phyloP scores from a whole-genome alignment of 2,329 filamentous ascomycete genomes.

The Ophiostoma tasmaniense region DNA sequence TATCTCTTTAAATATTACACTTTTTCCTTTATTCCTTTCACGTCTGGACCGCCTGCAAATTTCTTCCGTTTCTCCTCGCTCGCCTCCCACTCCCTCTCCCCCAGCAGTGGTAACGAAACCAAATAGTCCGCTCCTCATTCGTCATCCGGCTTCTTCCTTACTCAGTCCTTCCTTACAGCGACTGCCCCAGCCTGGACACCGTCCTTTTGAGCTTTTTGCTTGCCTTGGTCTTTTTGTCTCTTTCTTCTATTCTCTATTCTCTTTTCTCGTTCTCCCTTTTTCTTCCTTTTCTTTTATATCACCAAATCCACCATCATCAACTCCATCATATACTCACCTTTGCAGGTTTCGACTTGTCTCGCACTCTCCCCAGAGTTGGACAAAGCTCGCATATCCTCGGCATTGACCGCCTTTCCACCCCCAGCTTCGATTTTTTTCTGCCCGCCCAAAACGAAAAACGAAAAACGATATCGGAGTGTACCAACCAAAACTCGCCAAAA shows the following conservation, averaged over 20 bases:
- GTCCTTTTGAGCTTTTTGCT: background rate
- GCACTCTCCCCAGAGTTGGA: slow-evolving; percentile 8
- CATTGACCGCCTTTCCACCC: slow-evolving; percentile 19
- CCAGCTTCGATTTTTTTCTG: slow-evolving; percentile 17
- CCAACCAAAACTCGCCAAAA: slow-evolving; percentile 4
- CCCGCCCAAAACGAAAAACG: slow-evolving; percentile 14
- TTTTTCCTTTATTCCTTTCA: slow-evolving; percentile 2
- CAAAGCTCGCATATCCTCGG: slow-evolving; percentile 20
- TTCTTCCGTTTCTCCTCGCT: slow-evolving; percentile 6
- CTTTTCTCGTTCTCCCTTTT: background rate
- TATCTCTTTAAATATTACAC: slow-evolving; percentile 1
- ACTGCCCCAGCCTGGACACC: slow-evolving; percentile 3
- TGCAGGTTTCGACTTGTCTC: slow-evolving; percentile 6
- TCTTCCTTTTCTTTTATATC: background rate
- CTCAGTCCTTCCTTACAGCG: background rate
- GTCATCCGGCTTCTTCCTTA: slow-evolving; percentile 18
- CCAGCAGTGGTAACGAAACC: slow-evolving; percentile 7
- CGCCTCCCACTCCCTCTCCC: slow-evolving; percentile 7
- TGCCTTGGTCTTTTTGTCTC: slow-evolving; percentile 2
- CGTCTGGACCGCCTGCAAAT: background rate
- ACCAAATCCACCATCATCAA: background rate
- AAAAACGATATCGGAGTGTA: slow-evolving; percentile 19
- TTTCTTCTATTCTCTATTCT: background rate
- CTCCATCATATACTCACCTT: background rate
- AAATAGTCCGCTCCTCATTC: slow-evolving; percentile 16